Evolutionary conservation across 1,284 basidiomycete species (phyloP).

Genomic region (Ustilago xerochloae): DNA sequence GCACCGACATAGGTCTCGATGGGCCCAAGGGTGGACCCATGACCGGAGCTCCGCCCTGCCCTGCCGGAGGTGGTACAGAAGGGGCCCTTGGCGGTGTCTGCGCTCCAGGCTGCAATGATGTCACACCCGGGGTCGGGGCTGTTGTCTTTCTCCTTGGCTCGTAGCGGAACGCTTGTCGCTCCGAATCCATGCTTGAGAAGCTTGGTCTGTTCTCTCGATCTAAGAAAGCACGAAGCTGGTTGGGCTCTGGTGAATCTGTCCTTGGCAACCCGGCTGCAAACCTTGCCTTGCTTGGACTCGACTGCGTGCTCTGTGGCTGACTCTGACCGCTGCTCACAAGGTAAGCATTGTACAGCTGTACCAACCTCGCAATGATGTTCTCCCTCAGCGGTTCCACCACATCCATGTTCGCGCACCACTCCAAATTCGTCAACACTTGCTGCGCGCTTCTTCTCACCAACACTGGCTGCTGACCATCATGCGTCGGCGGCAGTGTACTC

Average conservation of each 20-base stretch:
- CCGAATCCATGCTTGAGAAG: conserved; percentile 32
- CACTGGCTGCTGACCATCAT: conserved; percentile 32
- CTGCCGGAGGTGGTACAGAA: conserved; percentile 24
- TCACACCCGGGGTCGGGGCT: background rate
- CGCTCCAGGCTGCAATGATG: conserved; percentile 17
- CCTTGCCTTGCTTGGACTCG: conserved; percentile 16
- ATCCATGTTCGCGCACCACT: conserved; percentile 53
- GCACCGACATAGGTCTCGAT: conserved; percentile 43
- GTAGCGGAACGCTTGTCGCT: conserved; percentile 18
- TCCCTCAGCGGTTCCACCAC: conserved; percentile 43
- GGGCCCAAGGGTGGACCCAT: conserved; percentile 43
- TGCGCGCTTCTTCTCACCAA: conserved; percentile 40
- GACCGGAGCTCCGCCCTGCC: conserved; percentile 7
- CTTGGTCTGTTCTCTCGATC: conserved; percentile 26
- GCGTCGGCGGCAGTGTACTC: conserved; percentile 25
- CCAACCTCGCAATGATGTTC: conserved; percentile 34
- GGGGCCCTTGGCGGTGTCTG: conserved; percentile 41
- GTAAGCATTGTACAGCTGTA: conserved; percentile 34
- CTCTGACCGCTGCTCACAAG: background rate
- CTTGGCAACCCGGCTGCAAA: conserved; percentile 11
- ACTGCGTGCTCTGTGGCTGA: conserved; percentile 15
- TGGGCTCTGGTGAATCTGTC: conserved; percentile 35
- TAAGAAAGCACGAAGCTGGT: conserved; percentile 19
- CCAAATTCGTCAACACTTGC: conserved; percentile 47
- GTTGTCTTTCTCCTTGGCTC: conserved; percentile 43